phyloP scores from a whole-genome alignment of 73 alveolate species.

The Blepharisma stoltei region DNA sequence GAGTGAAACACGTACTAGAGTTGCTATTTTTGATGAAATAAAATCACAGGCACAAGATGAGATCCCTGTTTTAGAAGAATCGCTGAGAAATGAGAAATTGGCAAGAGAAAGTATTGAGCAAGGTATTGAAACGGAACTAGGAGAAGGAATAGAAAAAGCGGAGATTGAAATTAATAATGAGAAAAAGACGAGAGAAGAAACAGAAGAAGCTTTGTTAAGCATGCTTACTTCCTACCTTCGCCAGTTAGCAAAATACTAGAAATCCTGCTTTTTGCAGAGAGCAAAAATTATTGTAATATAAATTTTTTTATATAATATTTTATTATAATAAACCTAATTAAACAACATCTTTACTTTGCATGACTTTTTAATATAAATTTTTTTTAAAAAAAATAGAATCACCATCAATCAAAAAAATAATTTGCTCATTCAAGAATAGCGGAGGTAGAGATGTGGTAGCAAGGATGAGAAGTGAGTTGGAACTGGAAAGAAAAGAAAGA shows the following conservation, averaged over 20 bases:
- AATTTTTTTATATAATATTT: too few relatives aligned
- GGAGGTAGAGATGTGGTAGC: conserved; percentile 71
- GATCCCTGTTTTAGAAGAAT: conserved; percentile 73
- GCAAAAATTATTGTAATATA: too few relatives aligned
- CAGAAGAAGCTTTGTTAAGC: conserved; percentile 81
- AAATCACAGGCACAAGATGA: conserved; percentile 60
- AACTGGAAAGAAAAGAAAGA: conserved; percentile 75
- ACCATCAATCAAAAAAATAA: too few relatives aligned
- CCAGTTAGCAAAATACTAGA: too few relatives aligned
- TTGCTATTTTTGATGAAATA: conserved; percentile 40
- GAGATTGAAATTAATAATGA: conserved; percentile 50
- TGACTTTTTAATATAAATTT: too few relatives aligned
- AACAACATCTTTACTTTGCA: too few relatives aligned
- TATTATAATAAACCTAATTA: too few relatives aligned
- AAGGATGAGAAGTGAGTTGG: conserved; percentile 72
- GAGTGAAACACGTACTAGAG: conserved; percentile 42
- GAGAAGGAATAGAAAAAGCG: conserved; percentile 54
- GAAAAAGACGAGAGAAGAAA: conserved; percentile 75
- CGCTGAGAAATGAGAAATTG: conserved; percentile 46
- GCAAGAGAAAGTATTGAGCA: conserved; percentile 63
- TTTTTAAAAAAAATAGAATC: too few relatives aligned
- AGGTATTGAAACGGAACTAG: conserved; percentile 43
- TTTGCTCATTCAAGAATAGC: too few relatives aligned
- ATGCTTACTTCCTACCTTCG: too few relatives aligned
- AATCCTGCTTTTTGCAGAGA: too few relatives aligned